phyloP scores from a whole-genome alignment of 2,329 filamentous ascomycete genomes.

The Trichoderma sp. region DNA sequence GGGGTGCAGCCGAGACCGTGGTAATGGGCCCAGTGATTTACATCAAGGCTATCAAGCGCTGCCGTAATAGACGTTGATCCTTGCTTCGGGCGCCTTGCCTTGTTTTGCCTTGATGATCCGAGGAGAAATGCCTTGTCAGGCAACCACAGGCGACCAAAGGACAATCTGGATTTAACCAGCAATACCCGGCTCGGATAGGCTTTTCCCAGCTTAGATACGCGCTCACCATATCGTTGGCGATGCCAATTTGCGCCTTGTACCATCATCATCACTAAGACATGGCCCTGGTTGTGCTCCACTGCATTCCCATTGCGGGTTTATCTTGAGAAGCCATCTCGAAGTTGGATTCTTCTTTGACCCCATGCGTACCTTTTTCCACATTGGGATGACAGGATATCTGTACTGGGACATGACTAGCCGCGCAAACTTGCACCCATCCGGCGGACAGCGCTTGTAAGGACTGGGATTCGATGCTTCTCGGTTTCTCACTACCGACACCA shows the following conservation, averaged over 20 bases:
- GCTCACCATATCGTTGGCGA: not conserved
- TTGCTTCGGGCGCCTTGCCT: not conserved
- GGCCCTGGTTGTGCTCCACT: not conserved
- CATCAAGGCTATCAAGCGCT: not conserved
- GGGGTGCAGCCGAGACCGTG: not conserved
- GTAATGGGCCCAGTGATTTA: slow-evolving; percentile 4
- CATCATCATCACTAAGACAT: not conserved
- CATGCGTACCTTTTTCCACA: not conserved
- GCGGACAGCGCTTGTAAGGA: not conserved
- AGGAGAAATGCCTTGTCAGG: not conserved
- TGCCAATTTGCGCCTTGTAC: not conserved
- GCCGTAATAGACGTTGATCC: not conserved
- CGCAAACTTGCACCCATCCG: not conserved
- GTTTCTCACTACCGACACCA: not conserved
- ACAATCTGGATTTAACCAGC: not conserved
- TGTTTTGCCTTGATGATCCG: not conserved
- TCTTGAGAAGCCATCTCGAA: not conserved
- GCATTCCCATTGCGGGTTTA: not conserved
- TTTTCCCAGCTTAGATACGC: not conserved
- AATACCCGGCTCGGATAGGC: not conserved
- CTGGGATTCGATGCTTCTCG: not conserved
- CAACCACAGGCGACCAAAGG: not conserved
- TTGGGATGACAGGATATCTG: not conserved
- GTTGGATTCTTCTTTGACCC: not conserved
- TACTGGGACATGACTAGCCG: not conserved